Base-by-base conservation (phyloP, 2,329 filamentous ascomycete species). In the Plectosphaerella sp. region DNA sequence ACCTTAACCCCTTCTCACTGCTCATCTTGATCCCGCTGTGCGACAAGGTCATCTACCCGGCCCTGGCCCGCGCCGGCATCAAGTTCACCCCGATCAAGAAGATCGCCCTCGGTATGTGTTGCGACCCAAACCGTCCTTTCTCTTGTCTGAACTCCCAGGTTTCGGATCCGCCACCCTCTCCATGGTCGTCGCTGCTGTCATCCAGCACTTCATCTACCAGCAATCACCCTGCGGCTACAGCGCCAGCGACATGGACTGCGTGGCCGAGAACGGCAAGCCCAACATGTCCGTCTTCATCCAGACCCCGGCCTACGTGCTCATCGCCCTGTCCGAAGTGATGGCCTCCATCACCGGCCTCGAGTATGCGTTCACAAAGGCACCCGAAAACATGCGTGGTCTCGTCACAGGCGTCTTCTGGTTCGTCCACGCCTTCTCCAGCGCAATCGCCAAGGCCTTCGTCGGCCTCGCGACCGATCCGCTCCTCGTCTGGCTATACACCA, bases 1-100 rank as follows among this genome's bases (percentile, higher is more conserved):
- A 55, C 48, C 53, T 55, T 16, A 55, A 55, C 48, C 53, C 53
- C 1, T 81, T 92, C 54, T 76, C 86, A 10, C 79, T 91, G 52
- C 82, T 92, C 59, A 86, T 91, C 60, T 76, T 89, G 61, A 89
- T 91, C 47, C 86, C 87, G 1, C 72, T 91, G 52, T 81, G 83
- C 62, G 87, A 87, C 62, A 72, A 67, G 5, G 28, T 81, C 43
- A 57, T 87, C 52, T 87, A 86, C 62, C 84, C 84, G 1, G 57
- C 72, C 28, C 73, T 86, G 51, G 76, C 78, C 55, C 78, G 75
- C 54, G 62, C 69, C 41, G 75, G 74, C 50, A 80, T 86, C 62
- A 72, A 72, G 39, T 84, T 86, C 72, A 80, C 74, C 1, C 84
- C 82, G 11, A 82, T 86, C 68, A 86, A 79, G 67, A 80, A 79